These are phyloP conservation scores for Alliaria petiolata DNA, from an alignment of 345 rosid genomes.

Conservation along the genomic window DNA sequence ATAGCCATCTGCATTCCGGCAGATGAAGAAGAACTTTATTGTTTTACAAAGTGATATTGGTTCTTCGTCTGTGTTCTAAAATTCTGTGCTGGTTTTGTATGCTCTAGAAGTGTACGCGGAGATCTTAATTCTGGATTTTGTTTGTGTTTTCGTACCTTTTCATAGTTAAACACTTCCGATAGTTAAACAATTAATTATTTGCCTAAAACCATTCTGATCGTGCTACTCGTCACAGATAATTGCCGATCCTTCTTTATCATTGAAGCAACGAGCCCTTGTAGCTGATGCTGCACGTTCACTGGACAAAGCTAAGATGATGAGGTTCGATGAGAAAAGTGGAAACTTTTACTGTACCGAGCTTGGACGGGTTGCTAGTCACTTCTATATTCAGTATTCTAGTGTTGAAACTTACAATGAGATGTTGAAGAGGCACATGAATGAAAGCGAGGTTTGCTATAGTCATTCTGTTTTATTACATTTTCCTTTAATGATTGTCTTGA, in stretches of 20 bases:
- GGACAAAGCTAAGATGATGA: constrained; percentile 99
- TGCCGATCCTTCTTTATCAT: constrained; percentile 81
- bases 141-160: neutral
- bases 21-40: too few relatives aligned
- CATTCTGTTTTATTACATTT: constrained; percentile 13
- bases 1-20: neutral
- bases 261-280: constrained; percentile 86
- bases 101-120: too few relatives aligned
- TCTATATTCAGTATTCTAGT: constrained; percentile 94
- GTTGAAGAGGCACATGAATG: constrained; percentile 93
- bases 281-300: constrained; percentile 96
- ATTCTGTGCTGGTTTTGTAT: neutral
- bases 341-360: constrained; percentile 97
- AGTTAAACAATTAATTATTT: neutral
- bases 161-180: neutral
- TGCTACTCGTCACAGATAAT: constrained; percentile 54
- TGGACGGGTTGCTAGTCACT: constrained; percentile 99
- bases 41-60: neutral
- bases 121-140: neutral
- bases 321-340: constrained; percentile 98
- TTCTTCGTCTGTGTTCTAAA: neutral
- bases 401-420: constrained; percentile 96
- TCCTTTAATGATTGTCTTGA: neutral
- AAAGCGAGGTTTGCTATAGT: constrained; percentile 66
- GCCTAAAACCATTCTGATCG: constrained; percentile 16